Evolutionary conservation across 164 flowering plant genomes (phyloP).

Genomic region (Piper betle): DNA sequence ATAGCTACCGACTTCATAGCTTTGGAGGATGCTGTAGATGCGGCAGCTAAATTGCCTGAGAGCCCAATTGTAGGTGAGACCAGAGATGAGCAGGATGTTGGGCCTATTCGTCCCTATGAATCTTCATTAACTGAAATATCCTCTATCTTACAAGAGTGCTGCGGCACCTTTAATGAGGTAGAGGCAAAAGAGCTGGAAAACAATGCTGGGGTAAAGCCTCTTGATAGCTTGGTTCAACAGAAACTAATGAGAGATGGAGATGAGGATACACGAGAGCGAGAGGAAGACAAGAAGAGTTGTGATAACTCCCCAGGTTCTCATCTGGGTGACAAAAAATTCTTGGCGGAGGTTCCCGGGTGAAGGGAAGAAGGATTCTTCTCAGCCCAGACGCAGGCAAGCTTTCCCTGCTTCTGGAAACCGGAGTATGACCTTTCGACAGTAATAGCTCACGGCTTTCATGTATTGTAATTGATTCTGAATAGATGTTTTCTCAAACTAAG

Average conservation of each 20-base stretch:
- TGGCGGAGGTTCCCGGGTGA: constrained; percentile 12
- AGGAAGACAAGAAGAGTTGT: background rate
- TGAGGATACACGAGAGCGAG: background rate
- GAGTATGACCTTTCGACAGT: constrained; percentile 45
- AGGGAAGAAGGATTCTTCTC: constrained; percentile 27
- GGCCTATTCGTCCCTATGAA: constrained; percentile 23
- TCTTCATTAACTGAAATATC: constrained; percentile 55
- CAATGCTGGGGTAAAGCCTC: constrained; percentile 28
- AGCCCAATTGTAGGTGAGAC: constrained; percentile 1
- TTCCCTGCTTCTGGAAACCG: constrained; percentile 89
- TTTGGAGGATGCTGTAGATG: constrained; percentile 26
- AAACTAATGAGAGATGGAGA: constrained; percentile 32
- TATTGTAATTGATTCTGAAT: no score
- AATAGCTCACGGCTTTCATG: background rate
- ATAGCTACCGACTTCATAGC: constrained; percentile 36
- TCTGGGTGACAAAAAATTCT: constrained; percentile 4
- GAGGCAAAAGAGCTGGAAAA: constrained; percentile 2
- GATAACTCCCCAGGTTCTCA: background rate
- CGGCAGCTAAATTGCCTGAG: constrained; percentile 12
- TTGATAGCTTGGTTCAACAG: constrained; percentile 72
- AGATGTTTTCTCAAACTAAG: no score
- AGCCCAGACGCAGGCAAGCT: constrained; percentile 64
- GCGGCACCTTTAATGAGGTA: constrained; percentile 16
- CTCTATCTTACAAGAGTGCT: constrained; percentile 47
- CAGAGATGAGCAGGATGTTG: background rate